Base-by-base conservation (phyloP, 139 green algal species). In the Picochlorum sp. region DNA sequence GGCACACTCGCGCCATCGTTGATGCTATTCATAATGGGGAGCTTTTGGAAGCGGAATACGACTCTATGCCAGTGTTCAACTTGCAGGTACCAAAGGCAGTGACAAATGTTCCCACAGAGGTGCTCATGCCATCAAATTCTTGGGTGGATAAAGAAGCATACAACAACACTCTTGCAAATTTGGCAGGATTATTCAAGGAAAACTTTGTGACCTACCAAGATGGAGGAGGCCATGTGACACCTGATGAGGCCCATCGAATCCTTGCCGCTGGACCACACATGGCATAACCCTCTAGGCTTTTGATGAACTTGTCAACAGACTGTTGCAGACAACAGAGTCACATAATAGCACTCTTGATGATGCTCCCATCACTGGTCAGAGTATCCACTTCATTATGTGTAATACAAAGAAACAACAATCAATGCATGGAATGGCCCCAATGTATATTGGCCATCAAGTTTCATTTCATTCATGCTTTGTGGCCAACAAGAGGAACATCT, bases 11-110 rank as follows among this genome's bases (percentile, higher is more conserved):
- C 31, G 85, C 87, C 50, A 98, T 98, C 63, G 83, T 98, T 50
- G 83, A 97, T 68, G 91, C 93, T 57, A 97, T 97, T 63, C 93
- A 96, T 80, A 78, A 57, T 30, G 92, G 92, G 5, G 81, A 88
- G 58, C 82, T 98, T 49, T 38, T 58, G 2, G 47, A 66, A 1
- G 83, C 70, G 3, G 67, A 89, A 26, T 88, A 71, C 59, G 57
- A 63, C 4, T 65, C 60, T 23, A 91, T 85, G 41, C 82, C 84
- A 37, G 75, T 97, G 41, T 98, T 98, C 68, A 68, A 77, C 38
- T 77, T 98, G 49, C 61, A 89, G 63, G 84, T 94, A 57, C 88
- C 88, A 45, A 77, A 54, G 23, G 13, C 49, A 4, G 74, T 76
- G 34, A 62, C 62, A 24, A 73, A 66, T 13, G 90, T 97, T 63